Conservation (phyloP, 305 asterid species). For the Fraxinus platypoda region DNA sequence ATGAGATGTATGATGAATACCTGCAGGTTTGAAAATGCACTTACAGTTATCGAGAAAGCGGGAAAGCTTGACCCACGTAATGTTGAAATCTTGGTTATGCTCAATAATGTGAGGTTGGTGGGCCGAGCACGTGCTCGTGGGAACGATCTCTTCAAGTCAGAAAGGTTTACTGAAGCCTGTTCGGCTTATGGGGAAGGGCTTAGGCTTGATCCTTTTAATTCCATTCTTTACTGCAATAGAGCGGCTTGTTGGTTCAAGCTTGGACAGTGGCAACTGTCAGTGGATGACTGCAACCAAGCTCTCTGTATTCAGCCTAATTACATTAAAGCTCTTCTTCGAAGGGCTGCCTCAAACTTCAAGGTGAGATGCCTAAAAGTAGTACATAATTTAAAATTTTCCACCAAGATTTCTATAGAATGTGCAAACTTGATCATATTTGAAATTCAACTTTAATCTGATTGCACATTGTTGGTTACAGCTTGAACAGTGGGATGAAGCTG, state of each 20-base stretch:
- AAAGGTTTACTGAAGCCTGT: slow-evolving; percentile 93
- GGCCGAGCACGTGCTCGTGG: slow-evolving; percentile 83
- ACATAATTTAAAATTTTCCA: not conserved
- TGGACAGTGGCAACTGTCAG: slow-evolving; percentile 66
- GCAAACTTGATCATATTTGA: not conserved
- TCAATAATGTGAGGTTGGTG: slow-evolving; percentile 56
- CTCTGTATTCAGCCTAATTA: slow-evolving; percentile 70
- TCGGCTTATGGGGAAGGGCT: slow-evolving; percentile 86
- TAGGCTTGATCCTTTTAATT: slow-evolving; percentile 62
- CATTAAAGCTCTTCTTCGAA: slow-evolving; percentile 77
- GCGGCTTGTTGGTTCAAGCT: slow-evolving; percentile 96
- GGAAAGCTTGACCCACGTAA: slow-evolving; percentile 56
- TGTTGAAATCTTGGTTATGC: slow-evolving; percentile 48
- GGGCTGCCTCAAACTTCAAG: slow-evolving; percentile 80
- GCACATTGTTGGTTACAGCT: slow-evolving; percentile 44
- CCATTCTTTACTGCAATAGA: slow-evolving; percentile 85
- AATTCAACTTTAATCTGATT: slow-evolving; percentile 2
- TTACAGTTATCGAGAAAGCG: slow-evolving; percentile 59
- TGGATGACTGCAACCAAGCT: slow-evolving; percentile 88
- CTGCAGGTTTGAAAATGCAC: slow-evolving; percentile 76
- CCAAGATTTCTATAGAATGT: not conserved
- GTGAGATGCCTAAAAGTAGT: slow-evolving; percentile 25
- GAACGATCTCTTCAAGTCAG: slow-evolving; percentile 73
- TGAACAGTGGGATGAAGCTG: slow-evolving; percentile 79
- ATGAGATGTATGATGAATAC: slow-evolving; percentile 13